Evolutionary conservation across 768 basidiomycete genomes (phyloP), one percentile per base, ranked within the genome.

Genomic region (Lactifluus echinatus): DNA sequence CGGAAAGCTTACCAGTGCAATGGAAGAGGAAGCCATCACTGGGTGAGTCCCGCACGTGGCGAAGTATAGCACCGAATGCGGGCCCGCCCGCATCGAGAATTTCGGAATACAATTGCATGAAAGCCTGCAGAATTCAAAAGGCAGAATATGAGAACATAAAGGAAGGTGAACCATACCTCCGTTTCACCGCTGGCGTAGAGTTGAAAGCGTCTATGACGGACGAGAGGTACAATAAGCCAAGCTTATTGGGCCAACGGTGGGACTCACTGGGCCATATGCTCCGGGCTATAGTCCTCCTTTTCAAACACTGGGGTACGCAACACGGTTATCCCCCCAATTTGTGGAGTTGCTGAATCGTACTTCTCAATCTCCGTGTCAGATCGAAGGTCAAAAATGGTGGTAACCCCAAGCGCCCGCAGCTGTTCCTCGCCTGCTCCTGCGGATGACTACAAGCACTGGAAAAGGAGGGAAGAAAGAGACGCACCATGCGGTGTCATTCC

Each of bases 201-300:
- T 60, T 84, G 79, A 64, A 82, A 87, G 61, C 84, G 76, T 67
- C 85, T 86, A 60, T 23, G 17, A n/a, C n/a, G n/a, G n/a, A n/a
- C 37, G 29, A 44, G 31, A 15, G 53, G 37, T 24, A 39, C 14
- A 28, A 56, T 4, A n/a, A 23, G 3, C 23, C 23, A 26, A 33
- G 19, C 36, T 4, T 12, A 14, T 37, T 39, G 46, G n/a, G 31
- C 15, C 29, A 40, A 31, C 37, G 46, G 72, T 76, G 74, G 74
- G 72, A 83, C 87, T 72, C 72, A 89, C 88, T 80, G 85, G 64
- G 89, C 85, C 81, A 91, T 85, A 71, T 77, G 81, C 70, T 89
- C 85, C 21, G 88, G 88, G 67, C 87, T 89, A 68, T 90, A 90
- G 66, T 91, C 89, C 66, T 84, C 84, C 45, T 73, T 81, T 64